These are phyloP conservation scores for Arthrobotrys pseudoclavata DNA, from an alignment of 2,329 filamentous ascomycete species.

Conservation along the genomic window DNA sequence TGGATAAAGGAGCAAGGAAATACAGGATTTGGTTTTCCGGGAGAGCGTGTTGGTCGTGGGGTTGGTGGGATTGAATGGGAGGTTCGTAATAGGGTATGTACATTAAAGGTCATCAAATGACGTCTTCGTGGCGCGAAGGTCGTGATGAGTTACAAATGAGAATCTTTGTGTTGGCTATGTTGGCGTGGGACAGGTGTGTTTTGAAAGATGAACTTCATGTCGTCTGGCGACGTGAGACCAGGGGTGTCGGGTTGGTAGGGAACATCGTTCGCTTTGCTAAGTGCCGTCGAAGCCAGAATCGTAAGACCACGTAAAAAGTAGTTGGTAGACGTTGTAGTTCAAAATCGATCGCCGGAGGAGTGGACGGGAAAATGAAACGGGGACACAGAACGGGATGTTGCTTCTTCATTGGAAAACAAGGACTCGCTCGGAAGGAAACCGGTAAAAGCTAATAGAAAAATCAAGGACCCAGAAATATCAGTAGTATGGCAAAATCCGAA, in stretches of 20 bases:
- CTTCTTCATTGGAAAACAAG: constrained; percentile 20
- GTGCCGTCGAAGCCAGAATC: constrained; percentile 37
- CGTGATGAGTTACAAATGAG: constrained; percentile 52
- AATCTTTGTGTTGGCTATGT: constrained; percentile 22
- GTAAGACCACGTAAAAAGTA: constrained; percentile 18
- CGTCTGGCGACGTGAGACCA: too few relatives aligned
- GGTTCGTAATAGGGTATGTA: constrained; percentile 48
- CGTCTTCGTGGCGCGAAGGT: constrained; percentile 44
- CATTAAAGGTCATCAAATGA: constrained; percentile 44
- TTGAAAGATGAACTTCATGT: neutral
- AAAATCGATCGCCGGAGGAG: constrained; percentile 29
- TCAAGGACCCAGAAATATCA: constrained; percentile 35
- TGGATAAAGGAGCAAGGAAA: constrained; percentile 28
- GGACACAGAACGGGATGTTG: constrained; percentile 29
- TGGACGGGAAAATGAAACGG: constrained; percentile 11
- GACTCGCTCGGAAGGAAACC: constrained; percentile 39
- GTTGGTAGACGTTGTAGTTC: constrained; percentile 14
- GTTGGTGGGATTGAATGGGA: constrained; percentile 29
- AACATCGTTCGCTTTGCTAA: constrained; percentile 42
- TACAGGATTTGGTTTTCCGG: constrained; percentile 14
- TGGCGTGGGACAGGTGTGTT: constrained; percentile 20
- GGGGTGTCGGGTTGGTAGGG: constrained; percentile 1
- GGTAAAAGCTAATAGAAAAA: constrained; percentile 34
- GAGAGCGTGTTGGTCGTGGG: constrained; percentile 6
- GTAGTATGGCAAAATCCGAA: constrained; percentile 33